Evolutionary conservation across 2,329 filamentous ascomycete species (phyloP).

Genomic region (Arthrobotrys pseudoclavata): DNA sequence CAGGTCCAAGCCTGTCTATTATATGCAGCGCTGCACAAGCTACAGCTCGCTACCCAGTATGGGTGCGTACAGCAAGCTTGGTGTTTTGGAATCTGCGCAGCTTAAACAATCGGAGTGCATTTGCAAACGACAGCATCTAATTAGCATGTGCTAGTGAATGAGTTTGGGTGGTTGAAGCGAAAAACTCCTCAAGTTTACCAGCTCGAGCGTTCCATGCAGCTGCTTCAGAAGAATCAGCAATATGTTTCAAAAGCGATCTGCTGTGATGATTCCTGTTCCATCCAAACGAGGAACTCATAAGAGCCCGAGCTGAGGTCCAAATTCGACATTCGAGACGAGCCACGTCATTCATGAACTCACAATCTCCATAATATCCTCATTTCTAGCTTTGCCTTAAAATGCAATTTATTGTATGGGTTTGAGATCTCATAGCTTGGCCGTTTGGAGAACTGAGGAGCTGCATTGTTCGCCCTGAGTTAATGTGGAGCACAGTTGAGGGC

Average conservation of each 20-base stretch:
- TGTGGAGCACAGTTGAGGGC: conserved; percentile 57
- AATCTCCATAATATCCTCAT: conserved; percentile 14
- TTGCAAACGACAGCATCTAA: conserved; percentile 35
- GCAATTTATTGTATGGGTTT: conserved; percentile 19
- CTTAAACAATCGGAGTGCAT: conserved; percentile 41
- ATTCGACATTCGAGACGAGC: conserved; percentile 24
- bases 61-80: conserved; percentile 25
- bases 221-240: conserved; percentile 49
- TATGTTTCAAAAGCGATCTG: conserved; percentile 59
- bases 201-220: conserved; percentile 42
- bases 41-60: conserved; percentile 52
- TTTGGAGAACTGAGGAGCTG: conserved; percentile 25
- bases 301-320: conserved; percentile 39
- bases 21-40: conserved; percentile 50
- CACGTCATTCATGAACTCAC: conserved; percentile 51
- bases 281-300: conserved; percentile 20
- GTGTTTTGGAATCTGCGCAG: conserved; percentile 55
- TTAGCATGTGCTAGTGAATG: conserved; percentile 40
- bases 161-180: conserved; percentile 49
- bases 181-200: conserved; percentile 27
- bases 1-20: conserved; percentile 36
- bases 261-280: conserved; percentile 56
- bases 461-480: conserved; percentile 46
- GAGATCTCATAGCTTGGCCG: conserved; percentile 12
- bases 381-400: conserved; percentile 25